Percentiles rank a stretch among this genome's conserved stretches.
Evolutionary conservation across 1,139 yeast genomes (phyloP).

Genomic region (Pichia norvegensis): DNA sequence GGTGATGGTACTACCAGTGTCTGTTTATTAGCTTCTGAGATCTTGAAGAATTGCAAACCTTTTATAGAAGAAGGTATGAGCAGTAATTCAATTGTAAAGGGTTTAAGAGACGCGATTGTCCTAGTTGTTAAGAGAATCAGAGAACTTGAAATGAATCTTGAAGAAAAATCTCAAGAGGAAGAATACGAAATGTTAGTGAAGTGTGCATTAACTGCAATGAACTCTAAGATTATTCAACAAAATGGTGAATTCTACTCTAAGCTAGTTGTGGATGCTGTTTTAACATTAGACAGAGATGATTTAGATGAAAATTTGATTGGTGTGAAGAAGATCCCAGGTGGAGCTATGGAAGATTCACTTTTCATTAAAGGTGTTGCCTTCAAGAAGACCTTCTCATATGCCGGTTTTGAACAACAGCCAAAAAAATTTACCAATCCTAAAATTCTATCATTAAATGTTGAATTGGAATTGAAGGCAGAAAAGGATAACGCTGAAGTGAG

Average conservation of each 20-base stretch:
- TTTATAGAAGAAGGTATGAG: slow-evolving; percentile 96
- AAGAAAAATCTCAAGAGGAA: slow-evolving; percentile 34
- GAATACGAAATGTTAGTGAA: slow-evolving; percentile 56
- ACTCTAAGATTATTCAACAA: slow-evolving; percentile 82
- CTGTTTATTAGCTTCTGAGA: slow-evolving; percentile 88
- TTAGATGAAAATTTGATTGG: slow-evolving; percentile 89
- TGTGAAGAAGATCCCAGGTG: slow-evolving; percentile 91
- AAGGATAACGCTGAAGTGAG: slow-evolving; percentile 99
- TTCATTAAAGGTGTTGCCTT: slow-evolving; percentile 94
- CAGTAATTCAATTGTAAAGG: slow-evolving; percentile 80
- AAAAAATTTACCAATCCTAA: slow-evolving; percentile 74
- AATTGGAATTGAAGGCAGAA: slow-evolving; percentile 93
- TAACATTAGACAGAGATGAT: slow-evolving; percentile 74
- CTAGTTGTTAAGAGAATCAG: slow-evolving; percentile 67
- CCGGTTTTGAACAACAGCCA: slow-evolving; percentile 98
- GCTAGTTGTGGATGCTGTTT: slow-evolving; percentile 94
- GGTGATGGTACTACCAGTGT: slow-evolving; percentile 99
- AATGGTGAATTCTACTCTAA: slow-evolving; percentile 86
- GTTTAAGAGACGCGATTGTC: slow-evolving; percentile 74
- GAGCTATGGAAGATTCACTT: slow-evolving; percentile 87
- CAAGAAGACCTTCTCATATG: slow-evolving; percentile 93
- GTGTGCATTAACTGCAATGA: slow-evolving; percentile 97
- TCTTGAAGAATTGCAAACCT: slow-evolving; percentile 79
- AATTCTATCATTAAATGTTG: slow-evolving; percentile 80
- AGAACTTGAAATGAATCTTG: slow-evolving; percentile 68